These are phyloP conservation scores for Pseudodiploospora longispora DNA, from an alignment of 2,329 filamentous ascomycete species.

Conservation along the genomic window DNA sequence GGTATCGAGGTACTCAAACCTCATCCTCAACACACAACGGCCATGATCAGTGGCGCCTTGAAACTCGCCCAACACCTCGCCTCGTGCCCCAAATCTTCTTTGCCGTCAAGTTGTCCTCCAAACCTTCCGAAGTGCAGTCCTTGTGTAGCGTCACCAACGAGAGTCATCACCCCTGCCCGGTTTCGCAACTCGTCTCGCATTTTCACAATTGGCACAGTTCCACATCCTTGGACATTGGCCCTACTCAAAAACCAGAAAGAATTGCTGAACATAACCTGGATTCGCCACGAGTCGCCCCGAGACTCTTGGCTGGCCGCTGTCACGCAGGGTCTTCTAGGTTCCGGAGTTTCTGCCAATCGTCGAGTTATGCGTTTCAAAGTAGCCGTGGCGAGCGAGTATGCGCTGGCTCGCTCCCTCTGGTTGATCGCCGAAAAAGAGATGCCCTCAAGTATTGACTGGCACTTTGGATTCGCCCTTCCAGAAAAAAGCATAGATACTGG, in stretches of 20 bases:
- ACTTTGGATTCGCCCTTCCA: slow-evolving; percentile 78
- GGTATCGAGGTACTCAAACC: slow-evolving; percentile 81
- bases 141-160: slow-evolving; percentile 57
- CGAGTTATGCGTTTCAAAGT: slow-evolving; percentile 74
- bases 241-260: slow-evolving; percentile 57
- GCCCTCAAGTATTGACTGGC: slow-evolving; percentile 74
- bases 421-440: slow-evolving; percentile 60
- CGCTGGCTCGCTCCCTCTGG: slow-evolving; percentile 65
- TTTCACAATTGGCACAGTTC: slow-evolving; percentile 81
- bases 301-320: slow-evolving; percentile 71
- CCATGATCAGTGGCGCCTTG: slow-evolving; percentile 60
- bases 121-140: slow-evolving; percentile 67
- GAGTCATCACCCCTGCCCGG: slow-evolving; percentile 55
- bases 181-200: slow-evolving; percentile 65
- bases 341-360: slow-evolving; percentile 48
- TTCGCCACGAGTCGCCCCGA: slow-evolving; percentile 60
- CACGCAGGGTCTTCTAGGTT: slow-evolving; percentile 61
- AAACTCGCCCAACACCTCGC: slow-evolving; percentile 68
- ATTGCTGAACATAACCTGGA: slow-evolving; percentile 53
- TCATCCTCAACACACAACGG: slow-evolving; percentile 63
- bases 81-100: slow-evolving; percentile 64
- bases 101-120: slow-evolving; percentile 74
- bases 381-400: slow-evolving; percentile 62
- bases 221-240: slow-evolving; percentile 81
- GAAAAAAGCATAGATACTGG: slow-evolving; percentile 39